Evolutionary conservation across 106 monocot species (phyloP), one percentile per base, ranked within the genome.

Genomic region (Hemerocallis citrina): DNA sequence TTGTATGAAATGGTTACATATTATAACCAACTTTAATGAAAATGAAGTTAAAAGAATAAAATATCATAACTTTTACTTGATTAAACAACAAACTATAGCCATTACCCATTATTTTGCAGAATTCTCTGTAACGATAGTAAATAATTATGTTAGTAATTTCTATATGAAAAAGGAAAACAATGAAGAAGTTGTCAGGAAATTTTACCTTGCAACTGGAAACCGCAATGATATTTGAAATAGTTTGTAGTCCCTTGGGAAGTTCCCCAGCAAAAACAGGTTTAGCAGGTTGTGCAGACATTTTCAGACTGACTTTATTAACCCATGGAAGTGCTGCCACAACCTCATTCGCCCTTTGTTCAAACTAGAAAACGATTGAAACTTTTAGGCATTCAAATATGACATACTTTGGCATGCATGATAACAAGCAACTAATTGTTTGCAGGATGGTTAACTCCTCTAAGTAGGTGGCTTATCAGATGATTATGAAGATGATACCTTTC

Each of bases 161-260:
- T 16, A 21, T 16, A 11, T 54, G 2, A 7, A 6, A 50, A 52
- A 12, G 28, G 28, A 54, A 54, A 31, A 54, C 32, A 28, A 27
- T 43, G n/a, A 3, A 62, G 12, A 40, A 23, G 15, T 14, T 43
- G 0, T 15, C 22, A n/a, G 13, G 33, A 62, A 61, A 48, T 14
- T 44, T 60, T 77, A 64, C 94, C 89, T 94, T 94, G 77, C 94
- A 94, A 67, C 94, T 94, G 68, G 94, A 94, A 41, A 94, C 89
- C 55, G 94, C 94, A 48, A 94, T 57, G n/a, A 94, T 94, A 68
- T 89, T 94, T 62, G 94, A 94, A 60, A 94, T 86, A 23, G 70
- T 49, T 56, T 83, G 85, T 52, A 94, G 50, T 46, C 89, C 82
- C 64, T 80, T 83, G 11, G 94, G 94, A 59, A 94, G 85, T 71